Evolutionary conservation across 352 stramenopile species (phyloP).

Genomic region (Phytophthora pisi): DNA sequence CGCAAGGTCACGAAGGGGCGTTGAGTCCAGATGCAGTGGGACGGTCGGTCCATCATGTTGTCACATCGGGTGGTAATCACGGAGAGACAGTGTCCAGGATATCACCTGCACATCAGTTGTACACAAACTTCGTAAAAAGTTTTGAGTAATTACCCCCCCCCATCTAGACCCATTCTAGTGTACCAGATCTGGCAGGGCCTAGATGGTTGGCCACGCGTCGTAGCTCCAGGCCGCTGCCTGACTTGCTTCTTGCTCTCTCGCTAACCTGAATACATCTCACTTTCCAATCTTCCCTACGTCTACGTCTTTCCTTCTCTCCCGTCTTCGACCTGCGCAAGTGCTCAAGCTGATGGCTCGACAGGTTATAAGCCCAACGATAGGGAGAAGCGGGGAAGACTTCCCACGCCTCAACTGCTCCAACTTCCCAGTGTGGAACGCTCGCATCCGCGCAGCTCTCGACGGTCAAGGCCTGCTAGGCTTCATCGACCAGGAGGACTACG

Average conservation of each 20-base stretch:
- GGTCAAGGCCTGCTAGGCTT: slow-evolving; percentile 12
- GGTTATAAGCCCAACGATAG: slow-evolving; percentile 17
- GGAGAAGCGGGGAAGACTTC: slow-evolving; percentile 8
- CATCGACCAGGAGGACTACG: slow-evolving; percentile 11
- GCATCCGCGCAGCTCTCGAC: slow-evolving; percentile 14
- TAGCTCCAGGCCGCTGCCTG: too few species aligned
- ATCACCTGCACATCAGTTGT: too few species aligned
- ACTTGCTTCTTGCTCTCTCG: too few species aligned
- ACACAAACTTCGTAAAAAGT: neutral
- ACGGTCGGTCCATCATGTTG: too few species aligned
- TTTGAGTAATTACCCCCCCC: neutral
- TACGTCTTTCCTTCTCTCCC: too few species aligned
- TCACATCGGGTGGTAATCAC: too few species aligned
- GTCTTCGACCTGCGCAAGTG: too few species aligned
- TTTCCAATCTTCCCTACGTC: too few species aligned
- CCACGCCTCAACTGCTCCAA: slow-evolving; percentile 19
- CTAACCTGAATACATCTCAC: too few species aligned
- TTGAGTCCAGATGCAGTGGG: too few species aligned
- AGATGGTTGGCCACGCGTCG: neutral
- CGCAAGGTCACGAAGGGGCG: too few species aligned
- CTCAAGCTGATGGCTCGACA: slow-evolving; percentile 8
- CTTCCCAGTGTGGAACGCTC: slow-evolving; percentile 18
- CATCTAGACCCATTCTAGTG: neutral
- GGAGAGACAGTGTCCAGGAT: too few species aligned
- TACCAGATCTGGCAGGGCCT: neutral